phyloP scores from a whole-genome alignment of 768 basidiomycete species.

The Serendipita sp. region DNA sequence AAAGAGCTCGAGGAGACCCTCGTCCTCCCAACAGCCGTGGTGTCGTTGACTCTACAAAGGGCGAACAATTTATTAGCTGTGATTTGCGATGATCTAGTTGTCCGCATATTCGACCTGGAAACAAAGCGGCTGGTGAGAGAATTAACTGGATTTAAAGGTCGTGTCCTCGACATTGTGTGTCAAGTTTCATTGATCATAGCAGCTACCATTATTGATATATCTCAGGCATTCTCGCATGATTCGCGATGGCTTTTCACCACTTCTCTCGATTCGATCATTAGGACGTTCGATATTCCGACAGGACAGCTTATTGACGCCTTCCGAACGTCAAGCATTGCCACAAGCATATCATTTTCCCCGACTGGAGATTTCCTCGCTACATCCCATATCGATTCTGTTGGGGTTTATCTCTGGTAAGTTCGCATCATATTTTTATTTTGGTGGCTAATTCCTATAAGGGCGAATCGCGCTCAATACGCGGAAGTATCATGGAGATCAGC shows the following conservation, averaged over 20 bases:
- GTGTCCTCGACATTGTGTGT: slow-evolving; percentile 72
- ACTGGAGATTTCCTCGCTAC: slow-evolving; percentile 93
- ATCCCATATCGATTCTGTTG: slow-evolving; percentile 84
- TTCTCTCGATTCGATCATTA: slow-evolving; percentile 79
- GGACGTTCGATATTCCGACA: slow-evolving; percentile 92
- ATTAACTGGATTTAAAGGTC: slow-evolving; percentile 62
- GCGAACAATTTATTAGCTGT: slow-evolving; percentile 75
- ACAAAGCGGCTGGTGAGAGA: slow-evolving; percentile 79
- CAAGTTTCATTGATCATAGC: slow-evolving; percentile 17
- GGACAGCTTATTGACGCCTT: slow-evolving; percentile 88
- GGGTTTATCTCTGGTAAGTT: slow-evolving; percentile 76
- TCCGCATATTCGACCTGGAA: slow-evolving; percentile 85
- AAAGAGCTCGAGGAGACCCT: slow-evolving; percentile 56
- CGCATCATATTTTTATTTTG: background rate
- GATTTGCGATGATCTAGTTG: slow-evolving; percentile 70
- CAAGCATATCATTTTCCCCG: slow-evolving; percentile 84
- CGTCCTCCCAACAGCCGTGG: slow-evolving; percentile 48
- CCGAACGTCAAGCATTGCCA: slow-evolving; percentile 72
- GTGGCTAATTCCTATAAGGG: slow-evolving; percentile 33
- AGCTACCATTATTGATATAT: background rate
- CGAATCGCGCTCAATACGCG: slow-evolving; percentile 87
- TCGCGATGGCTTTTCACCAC: slow-evolving; percentile 85
- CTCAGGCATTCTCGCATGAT: slow-evolving; percentile 83
- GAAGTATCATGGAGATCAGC: slow-evolving; percentile 72
- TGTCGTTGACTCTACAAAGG: slow-evolving; percentile 60